phyloP scores from a whole-genome alignment of 2,329 filamentous ascomycete genomes.

The Samsoniella hepiali region DNA sequence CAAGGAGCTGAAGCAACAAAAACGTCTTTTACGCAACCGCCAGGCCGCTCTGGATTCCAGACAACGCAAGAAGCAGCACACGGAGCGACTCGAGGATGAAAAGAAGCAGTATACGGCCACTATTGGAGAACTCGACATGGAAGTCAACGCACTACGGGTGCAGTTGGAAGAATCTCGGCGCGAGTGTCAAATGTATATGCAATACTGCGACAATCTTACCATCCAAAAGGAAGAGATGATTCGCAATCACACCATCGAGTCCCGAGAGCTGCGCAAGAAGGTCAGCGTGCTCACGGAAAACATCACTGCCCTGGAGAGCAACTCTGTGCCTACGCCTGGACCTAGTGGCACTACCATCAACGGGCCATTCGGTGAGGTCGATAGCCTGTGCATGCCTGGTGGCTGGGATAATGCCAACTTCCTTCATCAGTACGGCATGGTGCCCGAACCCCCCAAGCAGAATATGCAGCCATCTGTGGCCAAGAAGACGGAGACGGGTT shows the following conservation, averaged over 20 bases:
- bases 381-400: constrained; percentile 75
- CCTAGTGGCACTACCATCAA: constrained; percentile 61
- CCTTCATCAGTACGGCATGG: constrained; percentile 67
- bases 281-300: constrained; percentile 76
- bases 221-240: constrained; percentile 92
- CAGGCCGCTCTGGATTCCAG: constrained; percentile 96
- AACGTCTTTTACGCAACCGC: constrained; percentile 88
- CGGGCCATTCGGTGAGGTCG: constrained; percentile 75
- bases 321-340: constrained; percentile 37
- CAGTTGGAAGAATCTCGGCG: constrained; percentile 68
- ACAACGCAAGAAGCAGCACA: constrained; percentile 97
- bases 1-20: constrained; percentile 98
- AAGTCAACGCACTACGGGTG: constrained; percentile 64
- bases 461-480: constrained; percentile 52
- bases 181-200: constrained; percentile 70
- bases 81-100: constrained; percentile 92
- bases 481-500: constrained; percentile 45
- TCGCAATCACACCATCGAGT: constrained; percentile 82
- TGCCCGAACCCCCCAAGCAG: constrained; percentile 57
- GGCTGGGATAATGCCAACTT: constrained; percentile 76
- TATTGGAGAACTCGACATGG: constrained; percentile 76
- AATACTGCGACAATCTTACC: constrained; percentile 72
- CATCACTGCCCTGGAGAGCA: constrained; percentile 66
- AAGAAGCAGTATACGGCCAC: constrained; percentile 84
- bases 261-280: constrained; percentile 88